A percentile compares a stretch with the other conserved stretches of the same genome.
phyloP scores from a whole-genome alignment of 2,329 filamentous ascomycete genomes.

The Penicillium brevicompactum region DNA sequence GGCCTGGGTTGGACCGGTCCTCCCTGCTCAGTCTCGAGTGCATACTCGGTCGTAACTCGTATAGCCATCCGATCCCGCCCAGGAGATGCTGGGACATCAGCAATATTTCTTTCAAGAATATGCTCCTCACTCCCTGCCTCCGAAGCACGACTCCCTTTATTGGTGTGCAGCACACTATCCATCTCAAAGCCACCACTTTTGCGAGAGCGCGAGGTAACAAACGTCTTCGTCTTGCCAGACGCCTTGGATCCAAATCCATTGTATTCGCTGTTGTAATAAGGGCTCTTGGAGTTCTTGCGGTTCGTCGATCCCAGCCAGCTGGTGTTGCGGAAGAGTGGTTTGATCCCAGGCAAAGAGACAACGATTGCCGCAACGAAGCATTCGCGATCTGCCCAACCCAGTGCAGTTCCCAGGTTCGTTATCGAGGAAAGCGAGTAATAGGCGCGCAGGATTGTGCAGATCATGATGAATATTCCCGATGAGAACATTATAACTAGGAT shows the following conservation, averaged over 20 bases:
- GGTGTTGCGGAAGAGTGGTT: slow-evolving; percentile 23
- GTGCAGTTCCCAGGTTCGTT: slow-evolving; percentile 20
- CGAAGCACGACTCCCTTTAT: slow-evolving; percentile 1
- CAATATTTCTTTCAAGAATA: slow-evolving; percentile 9
- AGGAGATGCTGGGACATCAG: neutral
- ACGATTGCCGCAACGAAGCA: slow-evolving; percentile 28
- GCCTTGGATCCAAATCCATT: slow-evolving; percentile 12
- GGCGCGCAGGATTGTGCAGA: slow-evolving; percentile 28
- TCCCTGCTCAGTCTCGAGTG: slow-evolving; percentile 9
- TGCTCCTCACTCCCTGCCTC: slow-evolving; percentile 14
- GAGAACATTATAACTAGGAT: slow-evolving; percentile 26
- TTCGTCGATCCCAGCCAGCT: slow-evolving; percentile 16
- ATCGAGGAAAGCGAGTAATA: slow-evolving; percentile 29
- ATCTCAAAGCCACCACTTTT: slow-evolving; percentile 10
- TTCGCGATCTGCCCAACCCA: slow-evolving; percentile 29
- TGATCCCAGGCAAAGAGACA: slow-evolving; percentile 28
- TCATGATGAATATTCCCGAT: slow-evolving; percentile 32
- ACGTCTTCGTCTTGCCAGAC: slow-evolving; percentile 15
- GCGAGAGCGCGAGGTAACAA: slow-evolving; percentile 8
- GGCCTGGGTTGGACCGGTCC: neutral
- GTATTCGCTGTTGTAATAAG: slow-evolving; percentile 11
- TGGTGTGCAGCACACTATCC: slow-evolving; percentile 5
- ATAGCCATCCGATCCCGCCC: slow-evolving; percentile 9
- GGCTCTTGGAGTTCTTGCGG: slow-evolving; percentile 6
- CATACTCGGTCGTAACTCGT: slow-evolving; percentile 19